Percentiles rank a stretch among this genome's conserved stretches.
Evolutionary conservation across 352 stramenopile genomes (phyloP).

Genomic region (Phytophthora tubulina): DNA sequence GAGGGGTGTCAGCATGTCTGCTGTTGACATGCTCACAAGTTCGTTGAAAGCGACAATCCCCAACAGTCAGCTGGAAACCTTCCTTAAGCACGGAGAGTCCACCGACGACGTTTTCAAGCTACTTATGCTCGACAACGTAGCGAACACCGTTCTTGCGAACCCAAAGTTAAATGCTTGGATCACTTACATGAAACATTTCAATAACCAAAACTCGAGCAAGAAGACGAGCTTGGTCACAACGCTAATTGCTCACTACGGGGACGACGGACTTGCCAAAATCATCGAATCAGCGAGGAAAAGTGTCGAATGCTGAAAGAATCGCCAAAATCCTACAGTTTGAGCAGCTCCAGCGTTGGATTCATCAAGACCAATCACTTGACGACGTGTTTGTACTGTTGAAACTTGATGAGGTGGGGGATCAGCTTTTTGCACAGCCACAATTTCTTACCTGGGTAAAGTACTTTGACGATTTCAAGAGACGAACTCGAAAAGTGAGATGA

Average conservation of each 20-base stretch:
- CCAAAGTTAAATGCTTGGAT: constrained; percentile 13
- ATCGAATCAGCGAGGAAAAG: constrained; percentile 17
- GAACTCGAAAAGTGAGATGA: not conserved
- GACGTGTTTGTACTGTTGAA: constrained; percentile 12
- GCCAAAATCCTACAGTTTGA: constrained; percentile 21
- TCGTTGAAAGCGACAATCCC: constrained; percentile 2
- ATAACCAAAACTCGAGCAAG: constrained; percentile 11
- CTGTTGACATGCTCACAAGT: not conserved
- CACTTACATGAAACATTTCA: constrained; percentile 27
- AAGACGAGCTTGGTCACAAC: constrained; percentile 18
- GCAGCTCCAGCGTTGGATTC: constrained; percentile 21
- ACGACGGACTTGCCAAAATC: constrained; percentile 23
- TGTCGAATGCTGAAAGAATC: not conserved
- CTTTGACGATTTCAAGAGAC: constrained; percentile 11
- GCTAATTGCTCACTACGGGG: constrained; percentile 10
- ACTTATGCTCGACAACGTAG: constrained; percentile 15
- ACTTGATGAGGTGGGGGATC: constrained; percentile 12
- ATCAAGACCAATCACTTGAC: not conserved
- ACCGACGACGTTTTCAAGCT: constrained; percentile 9
- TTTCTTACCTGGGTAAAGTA: constrained; percentile 20
- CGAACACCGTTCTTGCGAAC: not conserved
- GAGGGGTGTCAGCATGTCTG: constrained; percentile 1
- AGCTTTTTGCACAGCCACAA: constrained; percentile 12
- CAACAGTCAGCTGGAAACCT: constrained; percentile 5
- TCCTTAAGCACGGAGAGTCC: constrained; percentile 6